Percentiles rank a stretch among this genome's conserved stretches.
phyloP scores from a whole-genome alignment of 1,284 basidiomycete genomes.

The Trametes versicolor region DNA sequence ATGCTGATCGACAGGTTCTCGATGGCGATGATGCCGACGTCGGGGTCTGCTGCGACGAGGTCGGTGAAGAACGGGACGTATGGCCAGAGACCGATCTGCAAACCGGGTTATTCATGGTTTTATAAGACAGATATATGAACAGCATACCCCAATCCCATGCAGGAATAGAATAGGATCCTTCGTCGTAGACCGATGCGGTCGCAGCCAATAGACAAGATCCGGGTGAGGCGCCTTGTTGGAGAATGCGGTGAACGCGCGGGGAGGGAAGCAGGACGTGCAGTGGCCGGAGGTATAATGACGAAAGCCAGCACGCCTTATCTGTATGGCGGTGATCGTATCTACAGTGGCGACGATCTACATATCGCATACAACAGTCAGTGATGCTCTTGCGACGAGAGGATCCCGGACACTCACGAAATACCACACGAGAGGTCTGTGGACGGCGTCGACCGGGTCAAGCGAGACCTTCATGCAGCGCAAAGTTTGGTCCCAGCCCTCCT shows the following conservation, averaged over 20 bases:
- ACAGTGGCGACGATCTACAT: conserved; percentile 61
- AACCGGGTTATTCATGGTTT: background rate
- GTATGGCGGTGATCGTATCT: conserved; percentile 55
- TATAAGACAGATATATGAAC: conserved; percentile 13
- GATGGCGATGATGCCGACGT: conserved; percentile 63
- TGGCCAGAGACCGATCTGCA: conserved; percentile 67
- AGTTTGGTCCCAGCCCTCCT: conserved; percentile 48
- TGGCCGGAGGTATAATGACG: conserved; percentile 56
- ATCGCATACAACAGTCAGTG: background rate
- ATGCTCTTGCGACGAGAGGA: background rate
- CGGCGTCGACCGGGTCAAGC: conserved; percentile 61
- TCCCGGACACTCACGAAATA: conserved; percentile 56
- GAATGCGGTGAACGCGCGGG: conserved; percentile 56
- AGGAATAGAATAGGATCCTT: conserved; percentile 67
- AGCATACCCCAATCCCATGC: conserved; percentile 70
- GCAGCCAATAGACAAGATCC: conserved; percentile 69
- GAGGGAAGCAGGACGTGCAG: conserved; percentile 60
- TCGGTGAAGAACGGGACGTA: conserved; percentile 61
- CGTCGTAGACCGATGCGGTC: conserved; percentile 58
- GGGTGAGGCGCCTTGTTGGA: conserved; percentile 52
- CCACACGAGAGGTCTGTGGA: conserved; percentile 70
- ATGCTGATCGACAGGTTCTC: conserved; percentile 69
- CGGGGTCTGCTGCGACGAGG: conserved; percentile 51
- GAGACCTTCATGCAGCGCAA: conserved; percentile 61
- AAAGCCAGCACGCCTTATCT: conserved; percentile 57